Evolutionary conservation across 106 monocot genomes (phyloP), one percentile per base, ranked within the genome.

Genomic region (Dendrobium catenatum): DNA sequence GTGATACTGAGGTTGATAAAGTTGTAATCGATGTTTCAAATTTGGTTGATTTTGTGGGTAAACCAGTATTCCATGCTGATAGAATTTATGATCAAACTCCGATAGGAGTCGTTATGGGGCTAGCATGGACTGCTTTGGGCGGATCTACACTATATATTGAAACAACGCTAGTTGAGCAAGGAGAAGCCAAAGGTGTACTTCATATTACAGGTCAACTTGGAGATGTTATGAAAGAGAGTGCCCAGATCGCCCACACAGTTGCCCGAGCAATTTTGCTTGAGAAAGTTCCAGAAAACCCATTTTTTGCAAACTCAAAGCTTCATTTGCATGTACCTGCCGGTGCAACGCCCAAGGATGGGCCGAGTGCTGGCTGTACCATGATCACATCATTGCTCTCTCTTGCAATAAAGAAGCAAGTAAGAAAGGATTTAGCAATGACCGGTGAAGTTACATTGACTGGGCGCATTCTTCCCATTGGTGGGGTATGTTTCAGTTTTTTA

Each of bases 281-380:
- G 79, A 91, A 95, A 87, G 90, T 90, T 2, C 37, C 37, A 37
- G 37, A 37, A 37, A 37, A 37, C 37, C 37, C 37, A 37, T 37
- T 93, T 64, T 95, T 99, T 80, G 87, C 37, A 37, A 37, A 37
- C 37, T 37, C 37, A 37, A 37, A 37, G 85, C 85, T 99, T 3
- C 99, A 99, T 80, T 79, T 99, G 79, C 99, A 80, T 37, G 95
- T 99, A 0, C 99, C 37, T 49, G 91, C 95, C 1, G 95, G 99
- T 55, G 91, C 95, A 27, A 99, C 99, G 5, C 99, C 95, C 8
- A 99, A 99, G 83, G 99, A 99, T 85, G 99, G 95, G 16, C 99
- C 99, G 37, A 99, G 98, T 86, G 98, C 98, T 77, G 98, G 98
- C 0, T 99, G 99, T 81, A 99, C 99, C 2, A 99, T 92, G 99